Evolutionary conservation across 768 basidiomycete species (phyloP), one percentile per base, ranked within the genome.

Genomic region (Suillus discolor): DNA sequence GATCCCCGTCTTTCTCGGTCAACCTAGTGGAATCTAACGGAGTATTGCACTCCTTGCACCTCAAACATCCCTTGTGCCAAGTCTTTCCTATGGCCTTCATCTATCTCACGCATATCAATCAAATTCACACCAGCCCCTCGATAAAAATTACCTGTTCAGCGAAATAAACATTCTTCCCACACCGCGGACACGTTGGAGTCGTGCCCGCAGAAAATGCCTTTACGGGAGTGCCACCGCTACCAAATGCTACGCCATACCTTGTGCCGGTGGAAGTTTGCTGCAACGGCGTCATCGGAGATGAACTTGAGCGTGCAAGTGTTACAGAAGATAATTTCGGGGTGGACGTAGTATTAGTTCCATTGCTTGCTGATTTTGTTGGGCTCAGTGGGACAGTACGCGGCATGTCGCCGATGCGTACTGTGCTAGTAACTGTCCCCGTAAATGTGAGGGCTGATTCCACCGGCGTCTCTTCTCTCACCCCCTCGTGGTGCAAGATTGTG

Each of bases 11-110:
- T 71, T 90, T 90, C 74, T 94, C 92, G 34, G 90, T 84, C 63
- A 94, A 75, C 25, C 87, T 84, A 55, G 80, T 88, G 39, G 92
- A 90, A 71, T 93, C 92, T n/a, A 94, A 78, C 8, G 80, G 71
- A 0, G 87, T 86, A 63, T 80, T 83, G 71, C 92, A 94, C 69
- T 89, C 89, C 11, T 83, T 82, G 72, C 92, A 94, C n/a, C 92
- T 81, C 69, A 94, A 75, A 71, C 93, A 94, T 18, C 77, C 79
- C 71, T 91, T 92, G 69, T 94, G 93, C 77, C 82, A 94, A 18
- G 89, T 91, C 80, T 92, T 90, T 9, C 90, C 90, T 16, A 91
- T 83, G 1, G 92, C 92, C 75, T 91, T 92, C 65, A 91, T 87
- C 92, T 92, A 68, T 54, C 12, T 20, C 53, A 63, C 18, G 12